Evolutionary conservation across 2,329 filamentous ascomycete genomes (phyloP).

Genomic region (Trichophaea hybrida): DNA sequence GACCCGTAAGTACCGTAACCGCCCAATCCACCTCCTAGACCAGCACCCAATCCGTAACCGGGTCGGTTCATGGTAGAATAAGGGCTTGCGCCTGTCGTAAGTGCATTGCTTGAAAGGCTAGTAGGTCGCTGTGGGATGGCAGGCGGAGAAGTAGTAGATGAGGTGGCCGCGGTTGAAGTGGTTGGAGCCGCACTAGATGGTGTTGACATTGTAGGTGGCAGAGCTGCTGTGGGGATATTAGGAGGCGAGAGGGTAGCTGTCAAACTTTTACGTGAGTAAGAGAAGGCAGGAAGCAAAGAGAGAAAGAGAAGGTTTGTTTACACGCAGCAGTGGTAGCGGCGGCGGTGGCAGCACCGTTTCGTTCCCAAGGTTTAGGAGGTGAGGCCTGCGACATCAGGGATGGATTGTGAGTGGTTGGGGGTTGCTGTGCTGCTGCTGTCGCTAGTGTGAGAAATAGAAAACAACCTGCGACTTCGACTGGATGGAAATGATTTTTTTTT

Average conservation of each 20-base stretch:
- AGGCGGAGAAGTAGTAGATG: constrained; percentile 42
- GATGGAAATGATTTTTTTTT: neutral
- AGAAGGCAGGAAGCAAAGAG: neutral
- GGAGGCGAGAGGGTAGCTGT: constrained; percentile 5
- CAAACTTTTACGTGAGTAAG: neutral
- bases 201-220: constrained; percentile 31
- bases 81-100: constrained; percentile 38
- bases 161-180: constrained; percentile 32
- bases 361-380: constrained; percentile 96
- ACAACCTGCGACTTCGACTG: neutral
- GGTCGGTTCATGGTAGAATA: constrained; percentile 30
- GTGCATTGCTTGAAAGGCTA: constrained; percentile 53
- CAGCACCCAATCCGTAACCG: constrained; percentile 30
- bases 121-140: constrained; percentile 68
- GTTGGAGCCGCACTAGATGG: constrained; percentile 32
- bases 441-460: neutral
- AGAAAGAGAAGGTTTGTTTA: neutral
- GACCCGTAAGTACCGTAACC: constrained; percentile 29
- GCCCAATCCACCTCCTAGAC: constrained; percentile 24
- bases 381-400: constrained; percentile 37
- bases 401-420: neutral
- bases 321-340: neutral
- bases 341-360: constrained; percentile 47
- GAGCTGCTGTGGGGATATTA: neutral
- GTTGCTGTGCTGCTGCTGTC: neutral